Evolutionary conservation across 1,284 basidiomycete species (phyloP), one percentile per base, ranked within the genome.

Genomic region (Hymenochaete sp.): DNA sequence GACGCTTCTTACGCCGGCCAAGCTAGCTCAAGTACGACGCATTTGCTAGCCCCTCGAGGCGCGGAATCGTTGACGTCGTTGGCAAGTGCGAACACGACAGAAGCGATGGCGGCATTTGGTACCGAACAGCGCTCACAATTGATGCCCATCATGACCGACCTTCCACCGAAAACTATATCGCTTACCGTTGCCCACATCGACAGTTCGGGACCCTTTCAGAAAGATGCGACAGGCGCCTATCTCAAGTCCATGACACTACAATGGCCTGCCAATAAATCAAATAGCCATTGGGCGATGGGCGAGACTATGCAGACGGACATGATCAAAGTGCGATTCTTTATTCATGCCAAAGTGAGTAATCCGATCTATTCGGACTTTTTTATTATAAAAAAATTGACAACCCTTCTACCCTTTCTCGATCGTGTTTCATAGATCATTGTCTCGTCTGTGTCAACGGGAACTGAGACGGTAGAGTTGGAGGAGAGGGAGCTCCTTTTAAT

Each of bases 281-380:
- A 71, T 47, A 75, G 71, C 54, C 73, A 80, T 21, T 88, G 84
- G 84, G 73, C 82, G 7, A 71, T 83, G 48, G 84, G 84, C 13
- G 83, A 87, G 64, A 81, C 80, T 16, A 72, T 84, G 53, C 67
- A 73, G 52, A 80, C 79, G 33, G 70, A 75, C 38, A 59, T 83
- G 52, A 77, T 73, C n/a, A 71, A 74, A 35, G 72, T 88, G 40
- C 73, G 71, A 55, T 88, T 83, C 61, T 79, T 79, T 58, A 66
- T 81, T 53, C 74, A 77, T 38, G 69, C 77, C 51, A 84, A 82
- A 72, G 82, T 82, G 52, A 54, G 62, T 57, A 47, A 44, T 21
- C 29, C 41, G 45, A 47, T 43, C 37, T 45, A 22, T 42, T 37
- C 38, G 29, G 42, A 35, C 28, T 19, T 28, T 19, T 38, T 26